Conservation (phyloP, 2,329 filamentous ascomycete genomes). For the Spiromastix sp. region DNA sequence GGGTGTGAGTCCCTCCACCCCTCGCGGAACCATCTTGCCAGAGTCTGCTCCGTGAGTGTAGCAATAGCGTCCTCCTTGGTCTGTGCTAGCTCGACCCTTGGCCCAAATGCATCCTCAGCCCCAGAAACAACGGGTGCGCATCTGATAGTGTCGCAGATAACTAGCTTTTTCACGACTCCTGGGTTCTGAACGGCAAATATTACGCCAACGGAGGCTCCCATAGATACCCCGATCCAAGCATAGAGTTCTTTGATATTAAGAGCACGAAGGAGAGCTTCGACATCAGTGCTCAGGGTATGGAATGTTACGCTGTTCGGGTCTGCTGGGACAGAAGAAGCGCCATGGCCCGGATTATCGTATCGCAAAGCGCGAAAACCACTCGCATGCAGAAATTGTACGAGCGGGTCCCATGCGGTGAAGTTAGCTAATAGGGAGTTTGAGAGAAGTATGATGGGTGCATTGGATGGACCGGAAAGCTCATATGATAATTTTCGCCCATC, state of each 20-base stretch:
- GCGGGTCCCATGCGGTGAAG: slow-evolving; percentile 30
- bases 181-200: slow-evolving; percentile 32
- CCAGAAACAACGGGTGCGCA: slow-evolving; percentile 29
- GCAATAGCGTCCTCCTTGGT: slow-evolving; percentile 23
- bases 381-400: slow-evolving; percentile 25
- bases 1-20: slow-evolving; percentile 27
- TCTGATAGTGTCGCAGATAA: slow-evolving; percentile 33
- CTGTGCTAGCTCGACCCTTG: slow-evolving; percentile 25
- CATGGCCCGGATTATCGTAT: slow-evolving; percentile 37
- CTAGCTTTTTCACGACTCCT: slow-evolving; percentile 27
- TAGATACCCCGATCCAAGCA: slow-evolving; percentile 38
- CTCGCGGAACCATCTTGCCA: slow-evolving; percentile 35
- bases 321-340: slow-evolving; percentile 25
- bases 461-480: slow-evolving; percentile 10
- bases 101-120: slow-evolving; percentile 26
- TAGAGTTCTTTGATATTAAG: slow-evolving; percentile 16
- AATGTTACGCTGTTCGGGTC: neutral
- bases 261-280: slow-evolving; percentile 19
- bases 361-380: slow-evolving; percentile 32
- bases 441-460: slow-evolving; percentile 27
- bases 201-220: slow-evolving; percentile 34
- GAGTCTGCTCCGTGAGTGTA: slow-evolving; percentile 20
- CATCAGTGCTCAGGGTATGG: neutral
- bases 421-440: slow-evolving; percentile 32
- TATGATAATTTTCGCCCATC: slow-evolving; percentile 10